Evolutionary conservation across 768 basidiomycete species (phyloP).

Genomic region (Chalciporus pseudorubinellus): DNA sequence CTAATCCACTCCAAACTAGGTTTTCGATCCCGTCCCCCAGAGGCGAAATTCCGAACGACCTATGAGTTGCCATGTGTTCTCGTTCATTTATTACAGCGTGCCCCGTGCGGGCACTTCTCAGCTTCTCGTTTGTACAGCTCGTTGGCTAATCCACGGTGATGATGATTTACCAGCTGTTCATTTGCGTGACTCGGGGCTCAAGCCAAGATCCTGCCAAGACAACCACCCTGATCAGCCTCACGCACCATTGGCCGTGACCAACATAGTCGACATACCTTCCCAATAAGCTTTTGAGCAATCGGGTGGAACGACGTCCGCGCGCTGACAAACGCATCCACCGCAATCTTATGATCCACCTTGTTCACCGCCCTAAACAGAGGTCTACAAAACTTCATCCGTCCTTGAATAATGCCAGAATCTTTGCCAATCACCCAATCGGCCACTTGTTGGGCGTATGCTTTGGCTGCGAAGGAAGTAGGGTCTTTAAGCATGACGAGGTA

Average conservation of each 20-base stretch:
- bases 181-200: neutral
- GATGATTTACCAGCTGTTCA: no score
- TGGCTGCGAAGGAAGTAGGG: constrained; percentile 32
- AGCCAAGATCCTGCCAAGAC: constrained; percentile 24
- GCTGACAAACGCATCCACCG: constrained; percentile 34
- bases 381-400: constrained; percentile 57
- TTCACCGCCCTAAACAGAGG: constrained; percentile 42
- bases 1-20: no score
- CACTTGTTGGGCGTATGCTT: constrained; percentile 33
- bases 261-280: constrained; percentile 36
- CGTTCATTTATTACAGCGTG: no score
- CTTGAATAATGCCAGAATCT: constrained; percentile 42
- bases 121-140: no score
- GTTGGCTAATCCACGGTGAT: no score
- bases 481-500: constrained; percentile 49
- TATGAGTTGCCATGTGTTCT: no score
- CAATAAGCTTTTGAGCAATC: constrained; percentile 48
- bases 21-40: no score
- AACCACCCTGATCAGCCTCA: neutral
- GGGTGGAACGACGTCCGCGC: constrained; percentile 45
- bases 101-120: no score
- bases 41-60: no score
- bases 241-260: neutral
- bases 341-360: constrained; percentile 36
- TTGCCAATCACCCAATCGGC: constrained; percentile 46